Base-by-base conservation (phyloP, 2,329 filamentous ascomycete genomes). In the Colletotrichum scovillei region DNA sequence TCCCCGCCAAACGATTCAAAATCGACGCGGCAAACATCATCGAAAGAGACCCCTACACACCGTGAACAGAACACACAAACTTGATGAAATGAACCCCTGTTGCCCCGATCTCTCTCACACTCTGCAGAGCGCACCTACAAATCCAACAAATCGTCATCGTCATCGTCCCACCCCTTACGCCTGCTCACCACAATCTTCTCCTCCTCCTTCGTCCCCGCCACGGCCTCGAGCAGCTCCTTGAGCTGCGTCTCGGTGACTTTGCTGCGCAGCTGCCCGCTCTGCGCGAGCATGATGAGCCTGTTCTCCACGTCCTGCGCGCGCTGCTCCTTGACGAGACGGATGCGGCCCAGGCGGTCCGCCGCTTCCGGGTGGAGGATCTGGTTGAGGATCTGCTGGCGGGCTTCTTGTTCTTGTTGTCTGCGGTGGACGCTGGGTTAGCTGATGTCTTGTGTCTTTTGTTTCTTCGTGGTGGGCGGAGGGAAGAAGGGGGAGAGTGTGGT, bases 291-390 rank as follows among this genome's bases (percentile, higher is more conserved):
- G 83, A 99, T 95, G 69, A 99, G 90, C 63, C 96, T 86, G 88
- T 97, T 95, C 87, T 99, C 97, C 70, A 99, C 91, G 79, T 98
- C 95, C 74, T n/a, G n/a, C 46, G 97, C 97, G 79, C 97, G 94
- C 78, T 93, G 92, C 82, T 95, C 95, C 85, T 98, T 98, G 80
- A 99, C 97, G 74, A 99, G 92, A 42, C 96, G 93, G 85, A 99
- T 98, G 76, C 97, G 94, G 70, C 94, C 95, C 1, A 99, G 90
- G 16, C 97, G 94, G 85, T 99, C 97, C 74, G 95, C 94, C 22
- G 97, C 97, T 80, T 96, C 95, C 77, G 97, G 97, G 79, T 95
- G 92, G 75, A 99, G 94, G 86, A 99, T 98, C 84, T 98, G 97
- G 78, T 90, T 90, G 75, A 99, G 92, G 78, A 98, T 93, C 73